These are phyloP conservation scores for Terfezia boudieri DNA, from an alignment of 495 filamentous ascomycete genomes.

Conservation along the genomic window DNA sequence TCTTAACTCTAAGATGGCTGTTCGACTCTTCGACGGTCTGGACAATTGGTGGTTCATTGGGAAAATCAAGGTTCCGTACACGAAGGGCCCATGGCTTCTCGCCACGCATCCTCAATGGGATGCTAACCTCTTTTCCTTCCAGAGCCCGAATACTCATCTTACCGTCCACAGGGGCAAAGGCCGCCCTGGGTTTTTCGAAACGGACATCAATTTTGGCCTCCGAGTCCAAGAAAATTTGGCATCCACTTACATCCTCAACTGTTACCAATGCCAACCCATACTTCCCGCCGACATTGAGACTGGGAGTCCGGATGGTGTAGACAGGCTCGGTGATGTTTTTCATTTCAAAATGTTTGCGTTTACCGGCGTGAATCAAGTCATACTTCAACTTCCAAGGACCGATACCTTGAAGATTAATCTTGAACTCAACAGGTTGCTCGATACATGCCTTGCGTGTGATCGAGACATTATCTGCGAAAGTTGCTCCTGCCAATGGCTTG, in stretches of 20 bases:
- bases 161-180: slow-evolving; percentile 63
- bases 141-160: slow-evolving; percentile 48
- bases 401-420: slow-evolving; percentile 56
- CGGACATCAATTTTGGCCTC: slow-evolving; percentile 65
- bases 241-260: slow-evolving; percentile 65
- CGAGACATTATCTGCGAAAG: slow-evolving; percentile 29
- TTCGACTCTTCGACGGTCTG: slow-evolving; percentile 37
- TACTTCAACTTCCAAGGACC: slow-evolving; percentile 77
- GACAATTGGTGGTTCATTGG: slow-evolving; percentile 22
- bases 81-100: slow-evolving; percentile 58
- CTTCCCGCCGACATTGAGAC: slow-evolving; percentile 57
- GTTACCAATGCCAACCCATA: slow-evolving; percentile 64
- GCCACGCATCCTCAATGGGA: slow-evolving; percentile 68
- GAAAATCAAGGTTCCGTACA: slow-evolving; percentile 39
- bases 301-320: slow-evolving; percentile 49
- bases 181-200: slow-evolving; percentile 60
- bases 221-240: slow-evolving; percentile 60
- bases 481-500: slow-evolving; percentile 69
- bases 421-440: slow-evolving; percentile 50
- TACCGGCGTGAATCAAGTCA: slow-evolving; percentile 78
- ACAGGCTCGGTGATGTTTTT: slow-evolving; percentile 34
- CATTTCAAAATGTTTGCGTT: slow-evolving; percentile 44
- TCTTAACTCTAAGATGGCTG: slow-evolving; percentile 39
- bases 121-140: slow-evolving; percentile 44
- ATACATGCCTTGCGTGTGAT: slow-evolving; percentile 43